Base-by-base conservation (phyloP, 2,329 filamentous ascomycete species). In the Colletotrichum brevisporum region DNA sequence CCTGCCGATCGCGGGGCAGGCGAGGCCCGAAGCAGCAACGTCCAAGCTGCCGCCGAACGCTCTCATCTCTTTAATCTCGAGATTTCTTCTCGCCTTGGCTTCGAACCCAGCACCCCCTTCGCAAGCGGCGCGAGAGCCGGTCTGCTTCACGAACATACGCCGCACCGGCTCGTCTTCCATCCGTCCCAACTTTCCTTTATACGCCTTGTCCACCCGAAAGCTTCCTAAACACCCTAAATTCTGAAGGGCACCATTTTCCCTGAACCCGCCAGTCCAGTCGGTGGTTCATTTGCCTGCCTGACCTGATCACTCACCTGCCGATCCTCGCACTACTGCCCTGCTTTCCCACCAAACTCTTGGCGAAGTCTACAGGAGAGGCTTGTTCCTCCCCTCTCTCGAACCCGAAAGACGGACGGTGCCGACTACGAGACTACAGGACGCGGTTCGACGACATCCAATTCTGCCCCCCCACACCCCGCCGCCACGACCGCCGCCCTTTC, bases 1-100 rank as follows among this genome's bases (percentile, higher is more conserved):
- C 62, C 63, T 67, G 67, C 62, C 67, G 67, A 69, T 69, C 62
- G 63, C 47, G 51, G 62, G 51, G 43, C 55, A 48, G 55, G 50
- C 67, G 55, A 67, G 50, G 31, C 67, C 62, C 36, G 55, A 69
- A 67, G 31, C 67, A 67, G 62, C 56, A 61, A 61, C 67, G 51
- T 69, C 63, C 62, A 26, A 56, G 43, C 24, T 21, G 24, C 18
- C 24, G 18, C 41, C 41, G 27, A 50, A 56, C 57, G 51, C 57
- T 45, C 56, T 50, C 54, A 31, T 65, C 31, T 18, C 16, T 60
- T 54, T 65, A 21, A 48, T 27, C 21, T 51, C 39, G 27, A 41
- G 12, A n/a, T 63, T 36, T 57, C 39, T 60, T 48, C 51, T 45
- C 27, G 39, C 26, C 50, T 68, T 47, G 65, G 27, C 21, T 50